phyloP scores from a whole-genome alignment of 441 rosid genomes.

The Adansonia grandidieri region DNA sequence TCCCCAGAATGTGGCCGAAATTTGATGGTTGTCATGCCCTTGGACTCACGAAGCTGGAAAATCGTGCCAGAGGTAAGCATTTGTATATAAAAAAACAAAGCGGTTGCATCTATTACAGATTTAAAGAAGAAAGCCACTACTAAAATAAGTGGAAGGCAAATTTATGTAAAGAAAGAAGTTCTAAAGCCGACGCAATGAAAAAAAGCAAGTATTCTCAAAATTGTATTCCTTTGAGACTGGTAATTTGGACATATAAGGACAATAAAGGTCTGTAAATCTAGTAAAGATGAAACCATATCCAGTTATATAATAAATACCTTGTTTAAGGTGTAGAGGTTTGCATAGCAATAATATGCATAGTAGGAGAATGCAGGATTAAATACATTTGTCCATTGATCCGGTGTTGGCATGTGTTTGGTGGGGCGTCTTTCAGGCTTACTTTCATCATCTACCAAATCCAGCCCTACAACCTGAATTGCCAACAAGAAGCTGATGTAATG shows the following conservation, averaged over 20 bases:
- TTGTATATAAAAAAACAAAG: constrained; percentile 13
- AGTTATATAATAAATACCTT: constrained; percentile 54
- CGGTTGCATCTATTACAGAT: neutral
- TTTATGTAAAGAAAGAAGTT: neutral
- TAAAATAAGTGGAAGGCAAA: neutral
- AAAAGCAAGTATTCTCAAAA: neutral
- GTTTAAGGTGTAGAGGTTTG: constrained; percentile 87
- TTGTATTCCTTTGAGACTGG: neutral
- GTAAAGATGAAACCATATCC: neutral
- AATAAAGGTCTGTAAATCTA: constrained; percentile 2
- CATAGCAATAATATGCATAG: constrained; percentile 95
- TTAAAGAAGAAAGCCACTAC: neutral
- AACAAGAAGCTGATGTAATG: neutral
- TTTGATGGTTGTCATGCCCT: constrained; percentile 97
- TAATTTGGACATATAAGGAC: neutral
- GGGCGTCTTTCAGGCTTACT: constrained; percentile 99
- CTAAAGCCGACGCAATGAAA: neutral
- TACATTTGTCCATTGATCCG: constrained; percentile 93
- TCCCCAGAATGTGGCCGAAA: constrained; percentile 97
- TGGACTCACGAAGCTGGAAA: constrained; percentile 93
- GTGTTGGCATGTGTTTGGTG: constrained; percentile 99
- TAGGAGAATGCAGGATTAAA: constrained; percentile 97
- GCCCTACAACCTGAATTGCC: constrained; percentile 82
- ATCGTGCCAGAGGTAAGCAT: constrained; percentile 26
- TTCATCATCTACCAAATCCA: constrained; percentile 98